Evolutionary conservation across 1,139 yeast genomes (phyloP).

Genomic region (Chernovozyma sophiae-reginae): DNA sequence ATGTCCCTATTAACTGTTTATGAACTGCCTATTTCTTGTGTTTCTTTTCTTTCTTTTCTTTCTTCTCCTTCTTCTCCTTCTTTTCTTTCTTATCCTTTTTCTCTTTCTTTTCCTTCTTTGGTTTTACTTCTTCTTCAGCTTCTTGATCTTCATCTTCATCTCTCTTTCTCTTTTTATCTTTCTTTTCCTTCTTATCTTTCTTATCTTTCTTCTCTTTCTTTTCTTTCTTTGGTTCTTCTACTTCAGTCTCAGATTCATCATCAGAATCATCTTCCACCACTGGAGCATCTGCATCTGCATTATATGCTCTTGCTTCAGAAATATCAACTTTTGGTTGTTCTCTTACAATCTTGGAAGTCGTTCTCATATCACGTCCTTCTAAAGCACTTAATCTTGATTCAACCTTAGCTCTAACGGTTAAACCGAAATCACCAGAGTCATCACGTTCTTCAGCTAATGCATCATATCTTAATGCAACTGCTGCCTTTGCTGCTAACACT

Average conservation of each 20-base stretch:
- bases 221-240: conserved; percentile 43
- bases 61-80: conserved; percentile 28
- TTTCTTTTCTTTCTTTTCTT: conserved; percentile 22
- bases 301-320: conserved; percentile 81
- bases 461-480: conserved; percentile 93
- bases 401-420: conserved; percentile 87
- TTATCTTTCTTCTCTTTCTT: conserved; percentile 29
- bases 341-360: conserved; percentile 70
- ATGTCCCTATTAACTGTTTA: neutral
- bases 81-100: conserved; percentile 46
- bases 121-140: conserved; percentile 23
- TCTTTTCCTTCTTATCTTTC: conserved; percentile 19
- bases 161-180: conserved; percentile 20
- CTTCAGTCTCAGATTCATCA: conserved; percentile 46
- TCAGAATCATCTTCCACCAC: conserved; percentile 30
- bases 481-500: conserved; percentile 97
- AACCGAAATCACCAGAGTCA: conserved; percentile 91
- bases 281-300: conserved; percentile 85
- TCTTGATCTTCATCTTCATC: conserved; percentile 12
- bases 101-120: conserved; percentile 41
- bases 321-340: conserved; percentile 82
- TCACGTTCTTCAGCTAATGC: conserved; percentile 96
- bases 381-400: conserved; percentile 91
- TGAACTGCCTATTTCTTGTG: conserved; percentile 35
- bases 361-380: conserved; percentile 91